Evolutionary conservation across 2,329 filamentous ascomycete species (phyloP), one percentile per base, ranked within the genome.

Genomic region (Rhynchosporium graminicola): DNA sequence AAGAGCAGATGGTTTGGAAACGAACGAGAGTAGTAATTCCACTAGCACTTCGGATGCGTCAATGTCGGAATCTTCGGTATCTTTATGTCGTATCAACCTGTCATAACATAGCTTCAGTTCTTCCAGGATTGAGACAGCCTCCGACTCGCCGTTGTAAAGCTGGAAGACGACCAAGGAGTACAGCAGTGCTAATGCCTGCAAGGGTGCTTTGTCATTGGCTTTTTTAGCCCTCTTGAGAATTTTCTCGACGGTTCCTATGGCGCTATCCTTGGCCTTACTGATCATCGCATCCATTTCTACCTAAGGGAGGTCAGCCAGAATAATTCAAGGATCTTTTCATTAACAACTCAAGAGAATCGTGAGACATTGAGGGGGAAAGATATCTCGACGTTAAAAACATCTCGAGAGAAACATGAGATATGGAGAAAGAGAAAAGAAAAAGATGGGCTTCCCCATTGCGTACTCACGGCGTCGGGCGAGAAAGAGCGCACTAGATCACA

Each of bases 21-120:
- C 85, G 77, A 98, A 92, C 58, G 91, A 91, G n/a, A 98, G 80
- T 7, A 99, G 77, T 57, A 98, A 90, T 72, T 98, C 95, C 2
- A 97, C 87, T 8, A 97, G 77, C 31, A 91, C 82, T 71, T 91
- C 87, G 0, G 91, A 89, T 10, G 80, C 80, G 6, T 83, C 84
- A 0, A 79, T 76, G 69, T 85, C 80, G 45, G 77, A 74, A 73
- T 84, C 77, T 66, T 85, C 80, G 0, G 77, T 76, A 57, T 81
- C 79, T 67, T 86, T 82, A 56, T 77, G 75, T 29, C 76, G 74
- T 60, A 80, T 72, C 61, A 89, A 80, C 71, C 86, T 87, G 48
- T 89, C 82, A 63, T 88, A 89, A 74, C 89, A 92, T 63, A 88
- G 80, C 67, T 89, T 84, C n/a, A 97, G 81, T 69, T 97, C 94